A percentile compares a stretch with the other conserved stretches of the same genome.
Conservation (phyloP, 176 grass and related monocot genomes). For the Bolboschoenus planiculmis region DNA sequence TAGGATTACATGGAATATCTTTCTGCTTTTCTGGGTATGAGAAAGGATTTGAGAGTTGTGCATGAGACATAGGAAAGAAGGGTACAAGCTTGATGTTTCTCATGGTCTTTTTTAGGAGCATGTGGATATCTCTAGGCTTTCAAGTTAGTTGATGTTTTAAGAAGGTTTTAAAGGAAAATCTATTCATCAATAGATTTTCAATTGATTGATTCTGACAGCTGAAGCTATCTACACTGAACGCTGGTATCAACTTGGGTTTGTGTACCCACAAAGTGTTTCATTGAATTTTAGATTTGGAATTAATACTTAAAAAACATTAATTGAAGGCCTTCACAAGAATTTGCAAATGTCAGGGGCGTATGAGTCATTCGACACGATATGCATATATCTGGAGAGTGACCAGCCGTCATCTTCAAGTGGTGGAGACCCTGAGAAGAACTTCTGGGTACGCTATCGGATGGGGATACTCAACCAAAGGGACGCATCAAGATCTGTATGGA, state of each 20-base stretch:
- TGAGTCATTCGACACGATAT: conserved; percentile 90
- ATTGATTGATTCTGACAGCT: not conserved
- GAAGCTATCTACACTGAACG: not conserved
- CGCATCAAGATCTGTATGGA: conserved; percentile 79
- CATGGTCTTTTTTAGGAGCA: not conserved
- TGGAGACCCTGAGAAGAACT: conserved; percentile 84
- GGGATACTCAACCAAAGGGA: conserved; percentile 86
- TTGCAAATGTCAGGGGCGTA: conserved; percentile 61
- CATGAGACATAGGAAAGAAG: not conserved
- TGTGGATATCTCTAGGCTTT: not conserved
- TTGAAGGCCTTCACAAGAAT: not conserved
- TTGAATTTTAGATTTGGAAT: not conserved
- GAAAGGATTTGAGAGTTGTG: not conserved
- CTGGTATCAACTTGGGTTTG: not conserved
- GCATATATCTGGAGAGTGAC: conserved; percentile 98
- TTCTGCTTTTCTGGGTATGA: not conserved
- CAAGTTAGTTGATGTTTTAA: not conserved
- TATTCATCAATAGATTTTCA: not conserved
- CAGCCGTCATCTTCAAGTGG: conserved; percentile 52
- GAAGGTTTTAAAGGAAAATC: not conserved
- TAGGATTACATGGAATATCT: not conserved
- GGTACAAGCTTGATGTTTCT: not conserved
- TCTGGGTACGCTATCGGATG: conserved; percentile 97
- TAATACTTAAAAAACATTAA: not conserved
- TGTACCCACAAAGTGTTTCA: not conserved